These are phyloP conservation scores for Tolypocladium guangdongense DNA, from an alignment of 2,329 filamentous ascomycete genomes.

Conservation along the genomic window DNA sequence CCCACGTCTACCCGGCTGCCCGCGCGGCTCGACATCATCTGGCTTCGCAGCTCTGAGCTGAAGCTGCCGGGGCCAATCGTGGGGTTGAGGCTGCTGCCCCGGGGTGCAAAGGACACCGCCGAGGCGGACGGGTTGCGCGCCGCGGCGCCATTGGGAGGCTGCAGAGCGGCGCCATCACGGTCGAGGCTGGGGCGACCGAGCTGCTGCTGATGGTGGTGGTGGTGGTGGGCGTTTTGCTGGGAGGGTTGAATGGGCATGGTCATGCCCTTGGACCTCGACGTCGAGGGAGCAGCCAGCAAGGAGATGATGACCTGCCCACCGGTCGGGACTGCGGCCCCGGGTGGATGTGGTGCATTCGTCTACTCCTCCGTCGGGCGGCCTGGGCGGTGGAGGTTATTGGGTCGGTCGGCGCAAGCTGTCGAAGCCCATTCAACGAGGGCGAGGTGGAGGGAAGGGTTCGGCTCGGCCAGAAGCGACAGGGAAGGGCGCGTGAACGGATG, in stretches of 20 bases:
- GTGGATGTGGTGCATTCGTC: conserved; percentile 25
- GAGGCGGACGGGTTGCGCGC: conserved; percentile 40
- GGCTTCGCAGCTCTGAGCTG: conserved; percentile 72
- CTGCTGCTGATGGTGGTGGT: conserved; percentile 23
- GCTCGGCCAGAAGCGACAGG: not conserved
- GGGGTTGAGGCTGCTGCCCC: conserved; percentile 59
- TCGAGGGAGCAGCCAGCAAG: conserved; percentile 22
- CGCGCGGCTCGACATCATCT: conserved; percentile 34
- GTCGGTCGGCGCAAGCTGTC: not conserved
- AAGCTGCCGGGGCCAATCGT: conserved; percentile 73
- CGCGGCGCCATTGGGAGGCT: conserved; percentile 33
- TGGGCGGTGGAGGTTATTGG: not conserved
- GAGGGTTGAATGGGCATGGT: conserved; percentile 24
- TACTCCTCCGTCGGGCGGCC: conserved; percentile 6
- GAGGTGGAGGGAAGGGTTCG: not conserved
- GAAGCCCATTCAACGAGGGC: not conserved
- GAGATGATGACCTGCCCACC: conserved; percentile 23
- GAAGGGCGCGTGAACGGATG: not conserved
- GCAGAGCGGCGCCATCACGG: conserved; percentile 39
- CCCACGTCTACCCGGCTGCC: conserved; percentile 25
- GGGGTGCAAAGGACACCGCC: conserved; percentile 51
- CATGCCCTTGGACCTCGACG: conserved; percentile 17
- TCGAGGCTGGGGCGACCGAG: conserved; percentile 37
- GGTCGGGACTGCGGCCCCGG: conserved; percentile 26
- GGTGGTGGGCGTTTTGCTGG: conserved; percentile 22